Conservation (phyloP, 2,329 filamentous ascomycete species). For the Phialemoniopsis sp. region DNA sequence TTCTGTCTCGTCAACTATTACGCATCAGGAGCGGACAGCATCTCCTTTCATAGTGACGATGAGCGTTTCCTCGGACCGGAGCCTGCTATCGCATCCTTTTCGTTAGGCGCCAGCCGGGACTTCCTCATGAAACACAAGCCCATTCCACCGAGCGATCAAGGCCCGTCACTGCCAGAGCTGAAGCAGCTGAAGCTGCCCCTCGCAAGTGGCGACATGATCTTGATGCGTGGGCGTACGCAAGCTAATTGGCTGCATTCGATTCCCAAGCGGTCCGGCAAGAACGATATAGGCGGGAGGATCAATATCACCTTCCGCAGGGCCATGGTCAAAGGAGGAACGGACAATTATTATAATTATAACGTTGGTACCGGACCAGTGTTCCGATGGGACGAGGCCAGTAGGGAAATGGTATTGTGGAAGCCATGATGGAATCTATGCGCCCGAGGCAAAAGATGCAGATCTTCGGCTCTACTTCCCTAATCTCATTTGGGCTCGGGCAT, state of each 20-base stretch:
- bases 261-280: conserved; percentile 66
- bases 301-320: conserved; percentile 78
- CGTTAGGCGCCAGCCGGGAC: conserved; percentile 67
- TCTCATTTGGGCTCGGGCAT: conserved; percentile 82
- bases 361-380: conserved; percentile 67
- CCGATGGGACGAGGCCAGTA: conserved; percentile 56
- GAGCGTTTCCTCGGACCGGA: conserved; percentile 68
- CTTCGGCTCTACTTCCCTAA: conserved; percentile 57
- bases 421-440: conserved; percentile 1
- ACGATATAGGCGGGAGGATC: conserved; percentile 58
- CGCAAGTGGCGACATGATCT: conserved; percentile 69
- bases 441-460: background rate
- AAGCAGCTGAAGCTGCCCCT: conserved; percentile 49
- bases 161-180: conserved; percentile 19
- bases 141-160: conserved; percentile 18
- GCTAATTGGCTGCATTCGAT: conserved; percentile 74
- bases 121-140: conserved; percentile 80
- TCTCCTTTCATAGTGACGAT: conserved; percentile 77
- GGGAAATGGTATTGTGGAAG: conserved; percentile 43
- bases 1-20: conserved; percentile 84
- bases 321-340: conserved; percentile 66
- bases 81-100: conserved; percentile 72
- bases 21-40: conserved; percentile 70
- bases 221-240: conserved; percentile 76
- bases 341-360: conserved; percentile 85